Evolutionary conservation across 305 asterid genomes (phyloP).

Genomic region (Fraxinus paxiana): DNA sequence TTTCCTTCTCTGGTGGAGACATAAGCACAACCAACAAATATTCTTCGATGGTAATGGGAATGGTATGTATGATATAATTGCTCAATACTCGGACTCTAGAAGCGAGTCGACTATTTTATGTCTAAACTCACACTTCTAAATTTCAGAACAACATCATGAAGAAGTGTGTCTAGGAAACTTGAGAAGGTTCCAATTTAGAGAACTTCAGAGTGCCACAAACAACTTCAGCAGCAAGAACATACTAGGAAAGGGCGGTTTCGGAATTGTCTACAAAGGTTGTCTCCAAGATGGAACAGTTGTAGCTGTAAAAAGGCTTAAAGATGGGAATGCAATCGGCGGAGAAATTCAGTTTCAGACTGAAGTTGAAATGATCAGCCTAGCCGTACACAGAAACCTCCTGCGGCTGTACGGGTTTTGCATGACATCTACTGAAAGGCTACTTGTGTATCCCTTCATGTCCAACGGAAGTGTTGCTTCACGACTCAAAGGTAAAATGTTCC

Average conservation of each 20-base stretch:
- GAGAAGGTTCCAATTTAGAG: slow-evolving; percentile 63
- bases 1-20: slow-evolving; percentile 74
- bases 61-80: slow-evolving; percentile 36
- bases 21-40: slow-evolving; percentile 67
- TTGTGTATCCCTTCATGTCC: slow-evolving; percentile 84
- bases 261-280: slow-evolving; percentile 79
- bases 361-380: slow-evolving; percentile 85
- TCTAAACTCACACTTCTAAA: not conserved
- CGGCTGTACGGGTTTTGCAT: slow-evolving; percentile 72
- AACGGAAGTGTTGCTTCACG: slow-evolving; percentile 92
- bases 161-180: slow-evolving; percentile 73
- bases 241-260: slow-evolving; percentile 87
- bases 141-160: slow-evolving; percentile 64
- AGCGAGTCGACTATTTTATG: not conserved
- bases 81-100: not conserved
- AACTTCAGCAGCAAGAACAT: slow-evolving; percentile 81
- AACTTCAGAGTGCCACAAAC: slow-evolving; percentile 73
- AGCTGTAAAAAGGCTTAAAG: slow-evolving; percentile 82
- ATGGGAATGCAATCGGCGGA: slow-evolving; percentile 66
- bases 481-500: slow-evolving; percentile 58
- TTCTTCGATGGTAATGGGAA: slow-evolving; percentile 69
- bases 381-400: slow-evolving; percentile 81
- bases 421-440: slow-evolving; percentile 65
- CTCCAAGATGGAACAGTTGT: slow-evolving; percentile 77
- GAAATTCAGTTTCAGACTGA: slow-evolving; percentile 88